A percentile compares a stretch with the other conserved stretches of the same genome.
These are phyloP conservation scores for Trichomonascaceae sp. DNA, from an alignment of 1,139 yeast genomes.

Conservation along the genomic window DNA sequence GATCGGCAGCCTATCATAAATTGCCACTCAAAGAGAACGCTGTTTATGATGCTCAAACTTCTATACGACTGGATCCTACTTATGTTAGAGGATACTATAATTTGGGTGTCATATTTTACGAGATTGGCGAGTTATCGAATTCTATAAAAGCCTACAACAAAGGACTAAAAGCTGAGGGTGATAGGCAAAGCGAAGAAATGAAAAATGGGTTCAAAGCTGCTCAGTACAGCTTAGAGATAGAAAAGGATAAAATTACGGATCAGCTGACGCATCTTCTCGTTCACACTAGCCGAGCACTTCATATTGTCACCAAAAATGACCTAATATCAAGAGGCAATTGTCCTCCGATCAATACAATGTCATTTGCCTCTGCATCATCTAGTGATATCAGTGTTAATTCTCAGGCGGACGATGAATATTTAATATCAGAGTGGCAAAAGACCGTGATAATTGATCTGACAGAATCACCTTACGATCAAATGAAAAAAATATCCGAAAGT, in stretches of 20 bases:
- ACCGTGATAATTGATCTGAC: background rate
- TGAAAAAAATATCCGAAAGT: background rate
- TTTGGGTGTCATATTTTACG: background rate
- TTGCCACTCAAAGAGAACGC: background rate
- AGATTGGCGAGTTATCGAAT: background rate
- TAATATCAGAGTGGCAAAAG: background rate
- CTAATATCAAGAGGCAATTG: background rate
- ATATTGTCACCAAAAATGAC: background rate
- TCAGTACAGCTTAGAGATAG: background rate
- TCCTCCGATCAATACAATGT: background rate
- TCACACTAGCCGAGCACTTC: background rate
- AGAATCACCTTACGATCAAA: background rate
- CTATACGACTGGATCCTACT: background rate
- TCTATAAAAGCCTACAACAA: background rate
- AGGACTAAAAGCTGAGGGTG: background rate
- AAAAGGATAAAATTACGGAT: background rate
- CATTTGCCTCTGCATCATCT: background rate
- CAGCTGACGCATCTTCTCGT: background rate
- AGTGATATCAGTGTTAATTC: background rate
- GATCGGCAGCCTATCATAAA: background rate
- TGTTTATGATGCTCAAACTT: background rate
- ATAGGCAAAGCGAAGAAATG: background rate
- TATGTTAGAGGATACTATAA: background rate
- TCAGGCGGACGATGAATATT: background rate
- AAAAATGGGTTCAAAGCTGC: background rate